Conservation (phyloP, 2,329 filamentous ascomycete species). For the Catunica adiposa region DNA sequence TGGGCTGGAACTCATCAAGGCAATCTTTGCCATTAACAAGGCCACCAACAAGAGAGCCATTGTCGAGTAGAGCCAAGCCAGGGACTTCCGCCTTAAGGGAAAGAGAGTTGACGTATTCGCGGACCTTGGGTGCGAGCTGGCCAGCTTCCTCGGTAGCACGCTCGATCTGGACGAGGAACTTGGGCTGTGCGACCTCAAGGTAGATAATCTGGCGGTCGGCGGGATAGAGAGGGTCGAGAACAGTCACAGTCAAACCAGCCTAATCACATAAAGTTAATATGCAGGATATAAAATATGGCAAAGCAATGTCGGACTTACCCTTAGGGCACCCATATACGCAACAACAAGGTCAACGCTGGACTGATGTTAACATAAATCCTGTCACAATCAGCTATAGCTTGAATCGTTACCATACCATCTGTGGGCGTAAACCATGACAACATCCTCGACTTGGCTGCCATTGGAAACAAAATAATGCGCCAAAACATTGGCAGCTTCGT, state of each 20-base stretch:
- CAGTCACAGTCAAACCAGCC: conserved; percentile 45
- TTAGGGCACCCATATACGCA: conserved; percentile 62
- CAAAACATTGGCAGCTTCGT: conserved; percentile 65
- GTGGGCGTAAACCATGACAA: conserved; percentile 85
- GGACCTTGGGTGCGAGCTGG: conserved; percentile 29
- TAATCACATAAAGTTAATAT: neutral
- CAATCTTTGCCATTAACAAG: conserved; percentile 48
- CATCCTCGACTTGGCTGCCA: conserved; percentile 63
- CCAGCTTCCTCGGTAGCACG: conserved; percentile 50
- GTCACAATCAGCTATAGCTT: neutral
- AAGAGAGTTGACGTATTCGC: conserved; percentile 57
- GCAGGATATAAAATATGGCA: too few species aligned
- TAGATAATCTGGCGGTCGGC: conserved; percentile 39
- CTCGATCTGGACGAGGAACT: conserved; percentile 55
- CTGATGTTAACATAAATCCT: neutral
- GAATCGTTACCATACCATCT: conserved; percentile 36
- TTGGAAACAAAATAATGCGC: conserved; percentile 62
- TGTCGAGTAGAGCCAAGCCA: conserved; percentile 51
- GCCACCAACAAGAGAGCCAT: conserved; percentile 58
- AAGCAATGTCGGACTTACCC: conserved; percentile 8
- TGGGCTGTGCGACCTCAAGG: conserved; percentile 61
- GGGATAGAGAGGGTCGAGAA: conserved; percentile 70
- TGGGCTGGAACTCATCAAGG: conserved; percentile 36
- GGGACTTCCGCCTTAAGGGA: conserved; percentile 59
- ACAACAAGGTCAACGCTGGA: conserved; percentile 39